Evolutionary conservation across 2,329 filamentous ascomycete genomes (phyloP).

Genomic region (Fusarium praegraminearum): DNA sequence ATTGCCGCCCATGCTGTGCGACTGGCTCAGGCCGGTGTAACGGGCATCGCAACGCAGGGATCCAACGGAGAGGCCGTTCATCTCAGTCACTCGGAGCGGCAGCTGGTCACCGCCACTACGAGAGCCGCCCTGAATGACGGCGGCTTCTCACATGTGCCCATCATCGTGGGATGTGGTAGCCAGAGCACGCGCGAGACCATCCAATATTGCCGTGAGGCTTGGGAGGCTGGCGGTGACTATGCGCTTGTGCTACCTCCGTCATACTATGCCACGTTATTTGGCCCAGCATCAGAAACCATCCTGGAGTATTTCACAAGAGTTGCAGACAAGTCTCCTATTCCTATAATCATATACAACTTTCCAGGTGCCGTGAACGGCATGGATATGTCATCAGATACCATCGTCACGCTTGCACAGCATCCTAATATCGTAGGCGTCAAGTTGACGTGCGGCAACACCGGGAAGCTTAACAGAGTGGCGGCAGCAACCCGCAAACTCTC

Average conservation of each 20-base stretch:
- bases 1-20: conserved; percentile 72
- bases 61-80: conserved; percentile 88
- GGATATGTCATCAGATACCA: conserved; percentile 72
- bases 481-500: conserved; percentile 65
- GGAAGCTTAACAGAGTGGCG: conserved; percentile 73
- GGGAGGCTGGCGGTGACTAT: conserved; percentile 77
- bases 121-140: conserved; percentile 74
- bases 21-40: conserved; percentile 79
- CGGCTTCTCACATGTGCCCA: conserved; percentile 73
- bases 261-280: conserved; percentile 79
- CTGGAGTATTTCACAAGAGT: conserved; percentile 75
- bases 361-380: conserved; percentile 73
- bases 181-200: conserved; percentile 81
- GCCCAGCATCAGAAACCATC: conserved; percentile 63
- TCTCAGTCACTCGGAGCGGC: conserved; percentile 76
- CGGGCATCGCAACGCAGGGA: conserved; percentile 81
- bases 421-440: conserved; percentile 77
- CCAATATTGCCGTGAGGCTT: conserved; percentile 75
- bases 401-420: conserved; percentile 70
- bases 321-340: conserved; percentile 71
- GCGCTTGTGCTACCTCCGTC: conserved; percentile 80
- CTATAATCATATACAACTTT: conserved; percentile 77
- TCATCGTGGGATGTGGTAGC: conserved; percentile 81
- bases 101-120: conserved; percentile 75
- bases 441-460: conserved; percentile 77